Evolutionary conservation across 805 yeast genomes (phyloP), one percentile per base, ranked within the genome.

Genomic region (Starmerella floris): DNA sequence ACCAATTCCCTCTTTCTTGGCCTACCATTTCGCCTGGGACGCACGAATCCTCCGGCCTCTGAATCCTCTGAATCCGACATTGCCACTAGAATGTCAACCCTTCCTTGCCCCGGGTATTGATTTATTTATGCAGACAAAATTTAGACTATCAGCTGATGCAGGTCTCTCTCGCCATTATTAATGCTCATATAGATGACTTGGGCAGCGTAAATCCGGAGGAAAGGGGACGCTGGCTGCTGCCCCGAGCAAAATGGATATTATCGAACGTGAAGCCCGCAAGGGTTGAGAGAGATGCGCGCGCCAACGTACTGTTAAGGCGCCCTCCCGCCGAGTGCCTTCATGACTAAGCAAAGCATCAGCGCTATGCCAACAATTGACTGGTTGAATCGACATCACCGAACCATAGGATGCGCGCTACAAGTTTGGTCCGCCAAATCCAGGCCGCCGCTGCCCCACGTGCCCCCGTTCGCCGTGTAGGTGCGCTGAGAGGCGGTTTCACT

Each of bases 401-500:
- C 11, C 13, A 13, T 25, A 25, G 28, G 28, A 33, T 33, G 36
- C 36, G 26, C 13, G 36, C 36, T 4, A 21, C 36, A n/a, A 36
- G 31, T 19, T n/a, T 36, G 23, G 22, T 25, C 3, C 39, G 43
- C 17, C 35, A 25, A 11, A 30, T 39, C 31, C 38, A 32, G 25
- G 22, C 37, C 19, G 4, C 35, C 15, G 35, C 34, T 15, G 36
- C 44, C 33, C 39, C 28, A 26, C 36, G 37, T 8, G 39, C 35
- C 5, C 38, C 9, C 4, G 35, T 37, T 23, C 44, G 49, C 34
- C 41, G 47, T 16, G 44, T 44, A 19, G 52, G 51, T 15, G 58
- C 58, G 20, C 43, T 53, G 17, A 50, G 58, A n/a, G 57, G 52
- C 33, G 65, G 68, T 4, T 66, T 83, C 49, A 64, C 82, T 42